Percentiles rank a stretch among this genome's conserved stretches.
These are phyloP conservation scores for Lactarius hengduanensis DNA, from an alignment of 768 basidiomycete species.

Conservation along the genomic window DNA sequence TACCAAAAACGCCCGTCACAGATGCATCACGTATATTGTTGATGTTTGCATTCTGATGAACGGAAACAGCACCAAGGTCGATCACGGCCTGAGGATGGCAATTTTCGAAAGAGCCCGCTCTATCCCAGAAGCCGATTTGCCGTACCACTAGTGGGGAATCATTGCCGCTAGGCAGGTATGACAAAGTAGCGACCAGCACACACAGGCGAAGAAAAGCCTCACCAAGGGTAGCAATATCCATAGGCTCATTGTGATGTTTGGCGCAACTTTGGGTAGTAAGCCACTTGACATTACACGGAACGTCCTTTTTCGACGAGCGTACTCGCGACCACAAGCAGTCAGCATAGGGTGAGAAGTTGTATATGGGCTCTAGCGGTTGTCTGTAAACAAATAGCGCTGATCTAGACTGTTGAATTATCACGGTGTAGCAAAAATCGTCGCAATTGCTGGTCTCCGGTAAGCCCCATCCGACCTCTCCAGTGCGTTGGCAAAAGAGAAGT, in stretches of 20 bases:
- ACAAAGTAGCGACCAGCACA: background rate
- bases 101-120: conserved; percentile 80
- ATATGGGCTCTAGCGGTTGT: background rate
- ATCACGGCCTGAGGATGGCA: conserved; percentile 49
- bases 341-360: background rate
- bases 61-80: conserved; percentile 88
- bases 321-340: background rate
- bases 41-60: conserved; percentile 73
- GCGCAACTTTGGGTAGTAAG: conserved; percentile 45
- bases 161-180: conserved; percentile 54
- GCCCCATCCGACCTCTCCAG: conserved; percentile 75
- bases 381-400: background rate
- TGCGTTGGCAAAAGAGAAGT: conserved; percentile 46
- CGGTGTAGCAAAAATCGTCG: conserved; percentile 27
- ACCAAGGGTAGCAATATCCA: conserved; percentile 54
- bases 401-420: background rate
- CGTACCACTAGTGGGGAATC: conserved; percentile 80
- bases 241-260: conserved; percentile 53
- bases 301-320: background rate
- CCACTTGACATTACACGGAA: background rate
- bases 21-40: conserved; percentile 70
- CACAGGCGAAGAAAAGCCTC: conserved; percentile 19
- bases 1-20: background rate
- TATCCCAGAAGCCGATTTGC: conserved; percentile 90
- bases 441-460: conserved; percentile 57